phyloP scores from a whole-genome alignment of 257 asterid species.

The Parsonsia alboflavescens region DNA sequence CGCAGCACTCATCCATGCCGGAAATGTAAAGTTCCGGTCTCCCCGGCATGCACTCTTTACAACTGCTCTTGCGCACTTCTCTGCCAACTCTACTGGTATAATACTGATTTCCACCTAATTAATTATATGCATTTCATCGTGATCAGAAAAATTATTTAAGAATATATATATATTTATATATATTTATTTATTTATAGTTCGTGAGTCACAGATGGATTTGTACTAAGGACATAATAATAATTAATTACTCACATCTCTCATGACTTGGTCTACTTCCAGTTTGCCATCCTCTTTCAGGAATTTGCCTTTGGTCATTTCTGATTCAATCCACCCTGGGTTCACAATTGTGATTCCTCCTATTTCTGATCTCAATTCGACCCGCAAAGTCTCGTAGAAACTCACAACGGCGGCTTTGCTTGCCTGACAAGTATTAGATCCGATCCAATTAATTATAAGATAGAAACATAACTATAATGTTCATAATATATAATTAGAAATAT shows the following conservation, averaged over 20 bases:
- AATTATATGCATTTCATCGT: too few relatives aligned
- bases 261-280: constrained; percentile 47
- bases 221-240: too few relatives aligned
- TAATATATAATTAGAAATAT: too few relatives aligned
- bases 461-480: background rate
- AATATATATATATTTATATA: too few relatives aligned
- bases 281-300: constrained; percentile 38
- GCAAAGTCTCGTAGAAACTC: constrained; percentile 61
- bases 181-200: too few relatives aligned
- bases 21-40: constrained; percentile 47
- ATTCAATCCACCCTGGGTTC: constrained; percentile 58
- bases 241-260: constrained; percentile 51
- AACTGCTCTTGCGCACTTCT: constrained; percentile 38
- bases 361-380: constrained; percentile 65
- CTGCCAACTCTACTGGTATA: constrained; percentile 41
- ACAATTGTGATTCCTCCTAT: constrained; percentile 50
- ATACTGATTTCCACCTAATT: constrained; percentile 37
- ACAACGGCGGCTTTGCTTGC: constrained; percentile 76
- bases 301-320: constrained; percentile 63
- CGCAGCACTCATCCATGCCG: constrained; percentile 44
- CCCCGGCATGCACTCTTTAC: constrained; percentile 58
- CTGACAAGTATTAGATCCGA: constrained; percentile 24
- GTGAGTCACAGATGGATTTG: too few relatives aligned
- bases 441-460: background rate
- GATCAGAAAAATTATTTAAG: too few relatives aligned